phyloP scores from a whole-genome alignment of 1,139 yeast genomes.

The Diutina neorugosa region DNA sequence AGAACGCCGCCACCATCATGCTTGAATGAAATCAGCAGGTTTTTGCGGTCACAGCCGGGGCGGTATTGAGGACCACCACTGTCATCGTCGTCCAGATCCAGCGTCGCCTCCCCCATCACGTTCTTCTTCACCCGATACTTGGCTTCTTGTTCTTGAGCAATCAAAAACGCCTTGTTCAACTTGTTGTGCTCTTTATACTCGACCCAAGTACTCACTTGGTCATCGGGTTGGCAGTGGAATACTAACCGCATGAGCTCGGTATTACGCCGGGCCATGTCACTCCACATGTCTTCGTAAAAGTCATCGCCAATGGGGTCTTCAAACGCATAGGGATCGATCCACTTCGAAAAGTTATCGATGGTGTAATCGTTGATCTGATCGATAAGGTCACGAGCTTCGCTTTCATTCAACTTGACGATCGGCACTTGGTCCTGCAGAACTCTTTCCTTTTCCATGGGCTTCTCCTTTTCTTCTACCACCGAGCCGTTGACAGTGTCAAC shows the following conservation, averaged over 20 bases:
- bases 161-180: constrained; percentile 41
- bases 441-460: not conserved
- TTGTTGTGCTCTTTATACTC: constrained; percentile 67
- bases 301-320: constrained; percentile 72
- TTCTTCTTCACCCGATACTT: constrained; percentile 15
- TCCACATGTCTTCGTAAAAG: constrained; percentile 86
- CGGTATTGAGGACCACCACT: not conserved
- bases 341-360: constrained; percentile 24
- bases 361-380: constrained; percentile 17
- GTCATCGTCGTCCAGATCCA: constrained; percentile 1
- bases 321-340: constrained; percentile 79
- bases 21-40: not conserved
- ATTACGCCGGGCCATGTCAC: constrained; percentile 71
- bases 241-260: constrained; percentile 73
- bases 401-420: constrained; percentile 34
- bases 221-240: constrained; percentile 93
- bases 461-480: not conserved
- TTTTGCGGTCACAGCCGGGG: not conserved
- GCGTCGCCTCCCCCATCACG: constrained; percentile 8
- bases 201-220: constrained; percentile 75
- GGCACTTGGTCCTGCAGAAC: constrained; percentile 17
- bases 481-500: not conserved
- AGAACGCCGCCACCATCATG: not conserved
- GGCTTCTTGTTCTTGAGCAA: constrained; percentile 35
- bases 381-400: constrained; percentile 32